Evolutionary conservation across 495 filamentous ascomycete genomes (phyloP).

Genomic region (Xylaria castorea): DNA sequence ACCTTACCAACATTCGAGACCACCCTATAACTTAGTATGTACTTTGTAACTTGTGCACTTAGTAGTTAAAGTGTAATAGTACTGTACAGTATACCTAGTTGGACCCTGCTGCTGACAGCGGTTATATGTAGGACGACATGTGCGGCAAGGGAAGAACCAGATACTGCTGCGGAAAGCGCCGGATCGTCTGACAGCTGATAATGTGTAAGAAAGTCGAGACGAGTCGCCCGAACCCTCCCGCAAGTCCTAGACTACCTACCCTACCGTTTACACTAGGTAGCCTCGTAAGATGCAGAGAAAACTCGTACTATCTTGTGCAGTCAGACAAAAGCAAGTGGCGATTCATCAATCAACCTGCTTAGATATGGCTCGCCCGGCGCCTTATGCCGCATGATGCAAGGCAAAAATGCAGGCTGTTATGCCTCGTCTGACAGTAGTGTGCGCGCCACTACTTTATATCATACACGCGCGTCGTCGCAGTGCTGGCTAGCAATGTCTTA

Average conservation of each 20-base stretch:
- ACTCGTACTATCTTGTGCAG: neutral
- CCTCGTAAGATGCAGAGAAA: neutral
- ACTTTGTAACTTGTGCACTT: too few species aligned
- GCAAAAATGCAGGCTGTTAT: neutral
- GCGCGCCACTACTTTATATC: neutral
- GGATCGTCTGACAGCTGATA: neutral
- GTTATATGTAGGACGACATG: neutral
- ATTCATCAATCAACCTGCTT: neutral
- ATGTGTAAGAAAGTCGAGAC: neutral
- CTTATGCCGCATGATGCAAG: neutral
- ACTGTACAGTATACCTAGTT: too few species aligned
- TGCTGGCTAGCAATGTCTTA: neutral
- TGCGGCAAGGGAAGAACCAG: too few species aligned
- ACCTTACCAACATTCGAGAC: too few species aligned
- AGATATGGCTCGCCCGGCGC: neutral
- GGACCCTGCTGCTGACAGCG: neutral
- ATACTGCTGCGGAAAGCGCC: neutral
- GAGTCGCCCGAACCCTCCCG: neutral
- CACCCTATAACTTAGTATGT: too few species aligned
- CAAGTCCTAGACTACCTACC: neutral
- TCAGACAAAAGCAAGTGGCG: constrained; percentile 5
- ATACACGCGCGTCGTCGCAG: neutral
- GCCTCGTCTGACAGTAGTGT: neutral
- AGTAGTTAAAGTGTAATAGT: too few species aligned
- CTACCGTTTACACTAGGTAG: neutral